Evolutionary conservation across 208 protist species (phyloP).

Genomic region (Angomonas desouzai): DNA sequence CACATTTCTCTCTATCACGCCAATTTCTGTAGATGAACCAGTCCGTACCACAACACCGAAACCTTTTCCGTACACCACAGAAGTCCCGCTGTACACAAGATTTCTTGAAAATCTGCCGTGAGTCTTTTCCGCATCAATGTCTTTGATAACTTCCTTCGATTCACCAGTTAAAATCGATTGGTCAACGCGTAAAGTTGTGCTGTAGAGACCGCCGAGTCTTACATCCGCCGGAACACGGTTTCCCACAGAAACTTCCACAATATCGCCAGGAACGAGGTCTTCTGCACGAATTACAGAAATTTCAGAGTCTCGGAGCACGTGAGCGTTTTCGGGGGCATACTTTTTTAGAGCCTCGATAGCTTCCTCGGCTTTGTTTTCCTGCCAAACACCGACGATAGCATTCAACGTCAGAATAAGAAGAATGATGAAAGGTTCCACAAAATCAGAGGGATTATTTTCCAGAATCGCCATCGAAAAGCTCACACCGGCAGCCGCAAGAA

Average conservation of each 20-base stretch:
- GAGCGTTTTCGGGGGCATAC: constrained; percentile 4
- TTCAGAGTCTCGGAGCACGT: not conserved
- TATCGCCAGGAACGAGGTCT: not conserved
- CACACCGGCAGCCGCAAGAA: not conserved
- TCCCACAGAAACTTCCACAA: constrained; percentile 80
- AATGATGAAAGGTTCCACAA: constrained; percentile 10
- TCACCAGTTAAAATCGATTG: constrained; percentile 96
- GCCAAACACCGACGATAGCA: constrained; percentile 1
- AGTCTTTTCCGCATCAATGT: constrained; percentile 29
- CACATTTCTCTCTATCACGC: constrained; percentile 89
- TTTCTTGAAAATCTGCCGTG: constrained; percentile 67
- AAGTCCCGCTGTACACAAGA: constrained; percentile 94
- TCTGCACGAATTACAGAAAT: not conserved
- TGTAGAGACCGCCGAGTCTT: constrained; percentile 81
- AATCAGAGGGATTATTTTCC: constrained; percentile 11
- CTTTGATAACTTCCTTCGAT: constrained; percentile 75
- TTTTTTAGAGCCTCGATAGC: constrained; percentile 3
- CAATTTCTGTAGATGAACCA: constrained; percentile 92
- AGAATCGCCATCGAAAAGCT: not conserved
- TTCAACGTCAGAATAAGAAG: not conserved
- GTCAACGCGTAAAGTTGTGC: constrained; percentile 86
- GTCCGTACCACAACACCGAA: constrained; percentile 92
- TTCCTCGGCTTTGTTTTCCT: constrained; percentile 7
- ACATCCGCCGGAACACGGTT: constrained; percentile 96
- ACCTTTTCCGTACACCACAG: constrained; percentile 88